These are phyloP conservation scores for Calocera viscosa DNA, from an alignment of 768 basidiomycete species.

Conservation along the genomic window DNA sequence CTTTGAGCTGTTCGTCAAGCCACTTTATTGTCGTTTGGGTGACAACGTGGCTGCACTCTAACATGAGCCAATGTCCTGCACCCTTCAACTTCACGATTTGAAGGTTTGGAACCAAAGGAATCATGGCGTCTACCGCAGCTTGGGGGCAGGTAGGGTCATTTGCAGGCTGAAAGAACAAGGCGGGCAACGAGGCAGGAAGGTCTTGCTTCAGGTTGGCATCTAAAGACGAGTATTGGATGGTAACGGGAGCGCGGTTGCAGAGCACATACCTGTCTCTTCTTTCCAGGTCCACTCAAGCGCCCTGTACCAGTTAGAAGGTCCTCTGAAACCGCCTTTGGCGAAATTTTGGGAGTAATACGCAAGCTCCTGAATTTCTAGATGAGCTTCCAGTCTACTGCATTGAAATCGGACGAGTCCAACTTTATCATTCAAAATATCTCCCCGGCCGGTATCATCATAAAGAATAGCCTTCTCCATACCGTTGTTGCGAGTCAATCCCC, in stretches of 20 bases:
- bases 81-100: conserved; percentile 43
- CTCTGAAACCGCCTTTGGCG: neutral
- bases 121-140: conserved; percentile 32
- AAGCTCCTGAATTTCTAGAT: neutral
- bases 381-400: neutral
- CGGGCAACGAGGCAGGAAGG: conserved; percentile 27
- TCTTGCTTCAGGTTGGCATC: neutral
- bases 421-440: neutral
- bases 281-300: neutral
- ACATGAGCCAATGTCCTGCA: conserved; percentile 57
- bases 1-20: neutral
- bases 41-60: conserved; percentile 46
- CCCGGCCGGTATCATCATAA: neutral
- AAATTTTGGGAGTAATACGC: neutral
- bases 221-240: neutral
- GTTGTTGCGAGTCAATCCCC: neutral
- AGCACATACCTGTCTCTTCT: neutral
- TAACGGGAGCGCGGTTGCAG: neutral
- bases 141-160: conserved; percentile 39
- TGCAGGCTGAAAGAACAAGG: conserved; percentile 50
- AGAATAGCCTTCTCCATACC: neutral
- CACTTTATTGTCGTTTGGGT: conserved; percentile 36
- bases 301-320: neutral
- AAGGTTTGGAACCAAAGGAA: conserved; percentile 40
- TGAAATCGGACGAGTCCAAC: neutral